Evolutionary conservation across 2,329 filamentous ascomycete species (phyloP).

Genomic region (Daldinia eschscholtzii): DNA sequence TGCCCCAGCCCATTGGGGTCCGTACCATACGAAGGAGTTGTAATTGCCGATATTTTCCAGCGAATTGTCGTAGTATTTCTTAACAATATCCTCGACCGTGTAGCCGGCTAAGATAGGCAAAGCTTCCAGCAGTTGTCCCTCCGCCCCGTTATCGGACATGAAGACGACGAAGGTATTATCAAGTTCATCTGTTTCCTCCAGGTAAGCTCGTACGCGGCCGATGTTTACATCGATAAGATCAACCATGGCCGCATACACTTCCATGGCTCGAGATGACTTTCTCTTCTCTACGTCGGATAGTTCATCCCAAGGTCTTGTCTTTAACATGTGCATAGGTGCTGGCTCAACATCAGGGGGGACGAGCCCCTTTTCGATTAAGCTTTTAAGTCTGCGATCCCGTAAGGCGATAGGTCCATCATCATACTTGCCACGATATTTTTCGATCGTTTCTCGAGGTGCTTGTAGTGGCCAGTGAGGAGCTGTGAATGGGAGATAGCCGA

Average conservation of each 20-base stretch:
- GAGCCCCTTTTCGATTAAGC: conserved; percentile 55
- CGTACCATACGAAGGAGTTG: conserved; percentile 70
- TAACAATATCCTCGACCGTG: conserved; percentile 42
- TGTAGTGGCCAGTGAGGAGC: conserved; percentile 74
- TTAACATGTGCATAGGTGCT: conserved; percentile 41
- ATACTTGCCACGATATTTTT: conserved; percentile 70
- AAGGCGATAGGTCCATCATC: conserved; percentile 71
- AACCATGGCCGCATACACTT: conserved; percentile 69
- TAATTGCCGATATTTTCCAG: conserved; percentile 67
- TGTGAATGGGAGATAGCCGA: conserved; percentile 70
- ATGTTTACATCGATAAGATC: conserved; percentile 67
- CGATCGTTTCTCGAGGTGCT: conserved; percentile 64
- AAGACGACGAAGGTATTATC: conserved; percentile 53
- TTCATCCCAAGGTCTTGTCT: conserved; percentile 43
- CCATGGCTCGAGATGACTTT: conserved; percentile 51
- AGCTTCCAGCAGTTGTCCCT: conserved; percentile 46
- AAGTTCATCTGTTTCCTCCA: conserved; percentile 65
- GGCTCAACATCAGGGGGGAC: conserved; percentile 43
- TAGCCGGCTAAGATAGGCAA: conserved; percentile 40
- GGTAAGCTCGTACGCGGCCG: conserved; percentile 64
- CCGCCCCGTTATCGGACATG: conserved; percentile 64
- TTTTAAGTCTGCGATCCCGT: conserved; percentile 53
- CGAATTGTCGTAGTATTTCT: conserved; percentile 69
- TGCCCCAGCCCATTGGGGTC: conserved; percentile 64
- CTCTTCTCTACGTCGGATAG: conserved; percentile 41